These are phyloP conservation scores for Imleria badia DNA, from an alignment of 768 basidiomycete genomes.

Conservation along the genomic window DNA sequence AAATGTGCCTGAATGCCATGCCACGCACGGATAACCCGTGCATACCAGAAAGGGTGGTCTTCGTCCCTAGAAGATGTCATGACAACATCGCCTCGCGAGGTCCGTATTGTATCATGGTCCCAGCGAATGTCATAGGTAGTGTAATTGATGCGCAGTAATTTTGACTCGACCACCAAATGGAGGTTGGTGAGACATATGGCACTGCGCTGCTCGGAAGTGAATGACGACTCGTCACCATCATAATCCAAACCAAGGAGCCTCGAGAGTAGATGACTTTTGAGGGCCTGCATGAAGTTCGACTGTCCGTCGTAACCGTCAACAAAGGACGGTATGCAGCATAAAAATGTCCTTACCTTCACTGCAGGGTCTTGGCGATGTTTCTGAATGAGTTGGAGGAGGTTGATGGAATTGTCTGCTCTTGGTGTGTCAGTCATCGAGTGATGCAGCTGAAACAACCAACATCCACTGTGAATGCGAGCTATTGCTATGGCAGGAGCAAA, in stretches of 20 bases:
- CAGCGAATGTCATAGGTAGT: constrained; percentile 20
- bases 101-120: constrained; percentile 5
- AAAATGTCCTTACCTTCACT: background rate
- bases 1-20: no score
- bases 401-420: background rate
- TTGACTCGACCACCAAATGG: background rate
- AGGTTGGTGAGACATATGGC: background rate
- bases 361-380: constrained; percentile 14
- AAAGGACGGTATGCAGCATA: no score
- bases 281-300: background rate
- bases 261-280: background rate
- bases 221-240: no score
- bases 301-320: background rate
- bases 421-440: background rate
- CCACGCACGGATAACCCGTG: background rate
- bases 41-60: constrained; percentile 18
- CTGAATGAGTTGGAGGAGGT: background rate
- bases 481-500: no score
- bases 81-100: background rate
- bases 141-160: constrained; percentile 6
- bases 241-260: no score
- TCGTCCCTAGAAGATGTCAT: constrained; percentile 9
- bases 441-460: no score
- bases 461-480: no score
- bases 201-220: constrained; percentile 3